Conservation (phyloP, 2,329 filamentous ascomycete species). For the Neocatenulostroma microsporum region DNA sequence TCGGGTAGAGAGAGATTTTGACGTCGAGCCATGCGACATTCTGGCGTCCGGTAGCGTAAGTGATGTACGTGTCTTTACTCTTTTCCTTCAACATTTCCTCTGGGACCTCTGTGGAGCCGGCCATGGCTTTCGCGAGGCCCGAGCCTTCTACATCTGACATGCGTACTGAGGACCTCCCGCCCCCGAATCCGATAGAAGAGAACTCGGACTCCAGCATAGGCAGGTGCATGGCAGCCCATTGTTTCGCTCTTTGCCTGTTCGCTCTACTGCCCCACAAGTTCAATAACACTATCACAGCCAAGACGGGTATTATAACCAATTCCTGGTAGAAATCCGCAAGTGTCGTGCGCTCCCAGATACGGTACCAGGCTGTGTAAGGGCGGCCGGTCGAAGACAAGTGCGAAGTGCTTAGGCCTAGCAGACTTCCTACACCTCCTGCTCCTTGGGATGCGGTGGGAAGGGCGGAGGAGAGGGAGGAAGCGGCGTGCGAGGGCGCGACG, state of each 20-base stretch:
- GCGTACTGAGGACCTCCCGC: constrained; percentile 35
- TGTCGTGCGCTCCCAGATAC: constrained; percentile 83
- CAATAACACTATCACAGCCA: constrained; percentile 65
- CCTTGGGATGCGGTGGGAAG: constrained; percentile 32
- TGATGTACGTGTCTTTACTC: constrained; percentile 74
- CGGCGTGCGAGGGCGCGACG: constrained; percentile 43
- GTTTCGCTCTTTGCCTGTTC: constrained; percentile 72
- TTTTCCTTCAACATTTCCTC: constrained; percentile 71
- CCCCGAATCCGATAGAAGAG: constrained; percentile 72
- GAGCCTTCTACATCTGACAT: constrained; percentile 23
- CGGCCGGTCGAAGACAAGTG: constrained; percentile 38
- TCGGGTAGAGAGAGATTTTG: constrained; percentile 71
- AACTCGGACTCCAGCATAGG: constrained; percentile 72
- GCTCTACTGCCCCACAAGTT: constrained; percentile 73
- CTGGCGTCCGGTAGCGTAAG: constrained; percentile 84
- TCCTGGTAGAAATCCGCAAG: constrained; percentile 81
- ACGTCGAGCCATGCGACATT: constrained; percentile 89
- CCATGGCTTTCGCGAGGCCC: constrained; percentile 29
- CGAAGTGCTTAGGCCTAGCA: constrained; percentile 17
- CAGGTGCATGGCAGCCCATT: constrained; percentile 71
- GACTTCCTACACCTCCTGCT: constrained; percentile 32
- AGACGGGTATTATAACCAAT: constrained; percentile 67
- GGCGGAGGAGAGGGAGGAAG: constrained; percentile 40
- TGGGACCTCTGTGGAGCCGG: constrained; percentile 38
- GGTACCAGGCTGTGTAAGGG: constrained; percentile 94